Percentiles rank a stretch among this genome's conserved stretches.
phyloP scores from a whole-genome alignment of 2,329 filamentous ascomycete species.

The Mariannaea elegans region DNA sequence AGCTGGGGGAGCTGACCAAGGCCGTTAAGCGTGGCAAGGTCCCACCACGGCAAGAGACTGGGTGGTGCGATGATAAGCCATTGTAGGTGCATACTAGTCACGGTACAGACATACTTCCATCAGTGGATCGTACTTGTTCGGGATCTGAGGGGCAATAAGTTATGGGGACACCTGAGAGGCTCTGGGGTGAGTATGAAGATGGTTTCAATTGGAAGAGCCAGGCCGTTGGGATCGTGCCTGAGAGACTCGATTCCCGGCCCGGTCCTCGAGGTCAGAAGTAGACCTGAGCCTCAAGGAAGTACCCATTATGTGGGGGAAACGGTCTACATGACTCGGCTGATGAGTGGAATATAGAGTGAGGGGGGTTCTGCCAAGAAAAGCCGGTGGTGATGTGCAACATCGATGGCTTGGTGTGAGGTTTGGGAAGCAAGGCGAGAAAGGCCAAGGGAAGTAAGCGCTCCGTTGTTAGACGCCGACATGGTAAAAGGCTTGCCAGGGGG shows the following conservation, averaged over 20 bases:
- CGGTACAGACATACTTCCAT: neutral
- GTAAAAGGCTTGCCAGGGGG: constrained; percentile 8
- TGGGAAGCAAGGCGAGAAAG: neutral
- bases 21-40: constrained; percentile 21
- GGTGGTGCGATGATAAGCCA: constrained; percentile 37
- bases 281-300: constrained; percentile 25
- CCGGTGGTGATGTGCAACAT: constrained; percentile 17
- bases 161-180: neutral
- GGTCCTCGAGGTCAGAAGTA: constrained; percentile 17
- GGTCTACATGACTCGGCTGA: constrained; percentile 36
- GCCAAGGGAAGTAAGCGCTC: neutral
- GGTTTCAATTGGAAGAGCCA: neutral
- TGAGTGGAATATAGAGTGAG: constrained; percentile 4
- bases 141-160: neutral
- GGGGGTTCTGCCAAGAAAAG: constrained; percentile 16
- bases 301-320: constrained; percentile 35
- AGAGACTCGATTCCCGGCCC: constrained; percentile 6
- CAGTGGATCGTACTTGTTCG: constrained; percentile 1
- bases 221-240: neutral
- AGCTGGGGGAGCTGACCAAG: constrained; percentile 21
- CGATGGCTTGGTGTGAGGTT: constrained; percentile 5
- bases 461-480: neutral
- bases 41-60: constrained; percentile 30
- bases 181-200: neutral
- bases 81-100: constrained; percentile 6